A percentile compares a stretch with the other conserved stretches of the same genome.
phyloP scores from a whole-genome alignment of 768 basidiomycete species.

The Fomitopsis serialis region DNA sequence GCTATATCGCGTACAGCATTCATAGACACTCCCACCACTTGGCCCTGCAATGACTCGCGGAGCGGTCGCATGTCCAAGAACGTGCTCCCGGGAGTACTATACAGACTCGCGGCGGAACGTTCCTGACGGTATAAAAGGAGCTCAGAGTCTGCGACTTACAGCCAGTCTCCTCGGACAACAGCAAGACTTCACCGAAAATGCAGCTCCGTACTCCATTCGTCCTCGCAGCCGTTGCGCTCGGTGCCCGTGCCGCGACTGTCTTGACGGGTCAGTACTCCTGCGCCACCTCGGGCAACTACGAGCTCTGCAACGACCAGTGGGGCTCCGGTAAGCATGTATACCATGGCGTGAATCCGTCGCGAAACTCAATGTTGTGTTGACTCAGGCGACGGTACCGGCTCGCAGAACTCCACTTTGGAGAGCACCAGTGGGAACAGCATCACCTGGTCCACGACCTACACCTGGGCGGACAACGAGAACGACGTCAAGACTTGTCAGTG shows the following conservation, averaged over 20 bases:
- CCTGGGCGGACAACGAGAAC: slow-evolving; percentile 45
- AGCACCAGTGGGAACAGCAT: slow-evolving; percentile 33
- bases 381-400: slow-evolving; percentile 41
- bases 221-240: not conserved
- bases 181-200: not conserved
- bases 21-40: not conserved
- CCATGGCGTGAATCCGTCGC: too few species aligned
- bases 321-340: slow-evolving; percentile 34
- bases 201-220: not conserved
- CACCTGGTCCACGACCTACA: slow-evolving; percentile 50
- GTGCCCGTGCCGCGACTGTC: slow-evolving; percentile 15
- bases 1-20: not conserved
- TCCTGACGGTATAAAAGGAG: not conserved
- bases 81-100: not conserved
- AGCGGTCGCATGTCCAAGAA: not conserved
- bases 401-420: slow-evolving; percentile 42
- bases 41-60: not conserved
- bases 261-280: slow-evolving; percentile 42
- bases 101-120: not conserved
- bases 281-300: slow-evolving; percentile 39
- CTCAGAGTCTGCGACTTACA: not conserved
- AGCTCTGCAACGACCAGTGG: slow-evolving; percentile 57
- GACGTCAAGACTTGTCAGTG: slow-evolving; percentile 51
- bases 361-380: not conserved
- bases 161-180: not conserved